Conservation (phyloP, 495 filamentous ascomycete species). For the Evernia prunastri region DNA sequence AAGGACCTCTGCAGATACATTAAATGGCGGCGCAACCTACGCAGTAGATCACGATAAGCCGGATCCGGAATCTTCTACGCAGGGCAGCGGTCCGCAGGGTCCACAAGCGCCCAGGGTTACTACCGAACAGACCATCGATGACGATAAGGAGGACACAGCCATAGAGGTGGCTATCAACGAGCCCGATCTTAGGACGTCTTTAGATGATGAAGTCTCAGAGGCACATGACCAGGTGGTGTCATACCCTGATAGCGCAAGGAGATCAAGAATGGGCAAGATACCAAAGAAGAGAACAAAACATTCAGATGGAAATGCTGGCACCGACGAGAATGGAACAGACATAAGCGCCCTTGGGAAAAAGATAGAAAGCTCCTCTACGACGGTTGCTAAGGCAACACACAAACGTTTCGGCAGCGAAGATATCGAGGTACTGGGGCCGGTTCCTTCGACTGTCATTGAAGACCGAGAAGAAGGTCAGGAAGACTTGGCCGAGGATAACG, state of each 20-base stretch:
- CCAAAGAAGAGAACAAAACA: background rate
- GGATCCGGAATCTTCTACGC: background rate
- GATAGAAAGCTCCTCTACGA: background rate
- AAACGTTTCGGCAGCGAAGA: slow-evolving; percentile 14
- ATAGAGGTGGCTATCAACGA: background rate
- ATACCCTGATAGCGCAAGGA: background rate
- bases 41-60: background rate
- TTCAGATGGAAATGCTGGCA: background rate
- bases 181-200: background rate
- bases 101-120: background rate
- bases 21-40: background rate
- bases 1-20: background rate
- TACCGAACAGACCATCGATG: background rate
- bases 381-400: slow-evolving; percentile 6
- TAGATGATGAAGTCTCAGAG: background rate
- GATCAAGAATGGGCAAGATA: background rate
- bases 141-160: background rate
- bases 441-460: slow-evolving; percentile 5
- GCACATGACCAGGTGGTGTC: background rate
- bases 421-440: slow-evolving; percentile 6
- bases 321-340: background rate
- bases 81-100: background rate
- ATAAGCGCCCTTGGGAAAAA: background rate
- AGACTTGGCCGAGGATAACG: background rate
- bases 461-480: background rate